These are phyloP conservation scores for Cunninghamia lanceolata DNA, from an alignment of 75 land plant species.

Conservation along the genomic window DNA sequence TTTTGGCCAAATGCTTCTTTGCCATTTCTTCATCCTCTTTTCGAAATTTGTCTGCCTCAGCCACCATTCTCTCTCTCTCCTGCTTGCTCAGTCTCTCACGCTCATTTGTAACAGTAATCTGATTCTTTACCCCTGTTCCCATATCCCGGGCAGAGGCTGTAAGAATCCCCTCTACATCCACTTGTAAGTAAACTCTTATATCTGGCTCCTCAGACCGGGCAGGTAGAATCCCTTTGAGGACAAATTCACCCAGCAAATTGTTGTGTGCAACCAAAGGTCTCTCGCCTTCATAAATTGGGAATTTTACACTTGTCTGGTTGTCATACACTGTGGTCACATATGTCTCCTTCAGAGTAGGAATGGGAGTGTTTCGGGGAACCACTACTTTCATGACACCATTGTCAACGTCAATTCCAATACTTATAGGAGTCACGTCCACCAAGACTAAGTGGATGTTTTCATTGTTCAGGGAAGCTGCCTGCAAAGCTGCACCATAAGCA, in stretches of 20 bases:
- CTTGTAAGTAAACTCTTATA: constrained; percentile 4
- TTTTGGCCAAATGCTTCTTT: too few relatives aligned
- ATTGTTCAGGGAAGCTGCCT: not conserved
- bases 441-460: not conserved
- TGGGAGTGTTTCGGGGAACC: constrained; percentile 28
- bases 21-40: not conserved
- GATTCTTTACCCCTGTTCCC: not conserved
- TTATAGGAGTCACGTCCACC: not conserved
- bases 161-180: constrained; percentile 27
- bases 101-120: not conserved
- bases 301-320: constrained; percentile 2
- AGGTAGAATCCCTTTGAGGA: not conserved
- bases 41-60: not conserved
- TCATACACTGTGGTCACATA: constrained; percentile 3
- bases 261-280: constrained; percentile 13
- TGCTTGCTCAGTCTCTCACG: not conserved
- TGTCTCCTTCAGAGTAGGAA: constrained; percentile 3
- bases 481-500: constrained; percentile 2
- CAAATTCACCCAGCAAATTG: constrained; percentile 19
- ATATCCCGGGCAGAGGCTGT: constrained; percentile 19
- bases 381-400: constrained; percentile 13
- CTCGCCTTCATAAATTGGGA: constrained; percentile 24
- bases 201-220: not conserved
- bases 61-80: not conserved
- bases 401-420: not conserved